A percentile compares a stretch with the other conserved stretches of the same genome.
Evolutionary conservation across 768 basidiomycete genomes (phyloP).

Genomic region (Nevesoporus exiguus): DNA sequence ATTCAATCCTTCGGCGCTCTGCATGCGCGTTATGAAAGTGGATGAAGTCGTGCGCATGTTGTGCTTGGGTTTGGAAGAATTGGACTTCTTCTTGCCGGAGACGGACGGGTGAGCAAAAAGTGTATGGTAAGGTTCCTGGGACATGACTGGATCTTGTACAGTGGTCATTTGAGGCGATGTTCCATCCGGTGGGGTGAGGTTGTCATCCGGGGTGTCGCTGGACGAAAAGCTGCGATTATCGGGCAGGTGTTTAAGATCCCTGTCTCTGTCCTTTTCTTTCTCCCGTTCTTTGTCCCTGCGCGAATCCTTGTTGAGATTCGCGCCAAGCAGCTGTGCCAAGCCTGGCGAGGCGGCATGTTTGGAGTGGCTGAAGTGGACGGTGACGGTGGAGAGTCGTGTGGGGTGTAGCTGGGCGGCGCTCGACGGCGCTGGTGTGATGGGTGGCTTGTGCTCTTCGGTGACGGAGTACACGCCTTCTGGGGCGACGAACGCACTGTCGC

Average conservation of each 20-base stretch:
- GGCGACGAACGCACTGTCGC: conserved; percentile 80
- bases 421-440: conserved; percentile 40
- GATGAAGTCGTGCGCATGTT: conserved; percentile 90
- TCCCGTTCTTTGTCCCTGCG: conserved; percentile 43
- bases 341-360: conserved; percentile 57
- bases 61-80: conserved; percentile 73
- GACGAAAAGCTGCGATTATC: conserved; percentile 79
- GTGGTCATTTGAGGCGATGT: conserved; percentile 32
- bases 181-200: conserved; percentile 41
- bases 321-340: conserved; percentile 64
- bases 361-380: conserved; percentile 57
- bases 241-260: conserved; percentile 25
- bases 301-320: conserved; percentile 53
- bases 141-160: conserved; percentile 28
- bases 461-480: conserved; percentile 89
- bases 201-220: conserved; percentile 72
- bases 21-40: conserved; percentile 86
- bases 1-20: conserved; percentile 72
- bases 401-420: conserved; percentile 43
- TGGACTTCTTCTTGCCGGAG: conserved; percentile 58
- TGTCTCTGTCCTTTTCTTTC: conserved; percentile 41
- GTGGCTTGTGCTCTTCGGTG: conserved; percentile 80
- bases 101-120: conserved; percentile 57
- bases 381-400: conserved; percentile 58
- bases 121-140: conserved; percentile 41